phyloP scores from a whole-genome alignment of 2,329 filamentous ascomycete species.

The Fusarium sp. region DNA sequence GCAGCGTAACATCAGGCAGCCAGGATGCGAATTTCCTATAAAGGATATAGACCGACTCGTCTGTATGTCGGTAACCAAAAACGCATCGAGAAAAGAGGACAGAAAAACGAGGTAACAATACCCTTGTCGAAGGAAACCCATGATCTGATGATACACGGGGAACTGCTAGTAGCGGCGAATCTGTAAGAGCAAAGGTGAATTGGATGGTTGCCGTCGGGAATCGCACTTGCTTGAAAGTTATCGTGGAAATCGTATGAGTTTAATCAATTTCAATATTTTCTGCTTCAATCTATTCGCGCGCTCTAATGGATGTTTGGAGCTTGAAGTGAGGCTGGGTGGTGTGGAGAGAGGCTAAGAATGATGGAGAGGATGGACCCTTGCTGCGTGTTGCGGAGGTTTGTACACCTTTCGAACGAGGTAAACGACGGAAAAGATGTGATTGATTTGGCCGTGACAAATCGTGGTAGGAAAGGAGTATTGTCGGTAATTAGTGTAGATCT shows the following conservation, averaged over 20 bases:
- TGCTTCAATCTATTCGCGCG: slow-evolving; percentile 13
- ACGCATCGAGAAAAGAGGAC: neutral
- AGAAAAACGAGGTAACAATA: neutral
- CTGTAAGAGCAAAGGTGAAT: neutral
- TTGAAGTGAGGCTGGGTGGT: slow-evolving; percentile 28
- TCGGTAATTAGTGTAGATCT: neutral
- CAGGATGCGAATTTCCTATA: neutral
- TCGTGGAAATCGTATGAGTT: slow-evolving; percentile 3
- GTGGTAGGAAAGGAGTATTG: neutral
- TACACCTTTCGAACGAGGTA: slow-evolving; percentile 24
- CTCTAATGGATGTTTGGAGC: neutral
- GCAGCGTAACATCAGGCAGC: neutral
- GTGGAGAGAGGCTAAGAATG: slow-evolving; percentile 33
- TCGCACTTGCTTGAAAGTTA: neutral
- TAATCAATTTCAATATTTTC: neutral
- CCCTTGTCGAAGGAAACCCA: neutral
- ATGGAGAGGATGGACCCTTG: slow-evolving; percentile 37
- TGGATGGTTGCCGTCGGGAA: neutral
- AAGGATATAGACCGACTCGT: neutral
- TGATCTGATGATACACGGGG: slow-evolving; percentile 24
- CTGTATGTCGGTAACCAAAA: neutral
- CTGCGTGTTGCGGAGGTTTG: slow-evolving; percentile 30
- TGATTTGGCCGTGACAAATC: neutral
- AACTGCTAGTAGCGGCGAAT: neutral
- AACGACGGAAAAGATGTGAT: neutral